These are phyloP conservation scores for Paecilomyces sp. DNA, from an alignment of 2,329 filamentous ascomycete genomes.

Conservation along the genomic window DNA sequence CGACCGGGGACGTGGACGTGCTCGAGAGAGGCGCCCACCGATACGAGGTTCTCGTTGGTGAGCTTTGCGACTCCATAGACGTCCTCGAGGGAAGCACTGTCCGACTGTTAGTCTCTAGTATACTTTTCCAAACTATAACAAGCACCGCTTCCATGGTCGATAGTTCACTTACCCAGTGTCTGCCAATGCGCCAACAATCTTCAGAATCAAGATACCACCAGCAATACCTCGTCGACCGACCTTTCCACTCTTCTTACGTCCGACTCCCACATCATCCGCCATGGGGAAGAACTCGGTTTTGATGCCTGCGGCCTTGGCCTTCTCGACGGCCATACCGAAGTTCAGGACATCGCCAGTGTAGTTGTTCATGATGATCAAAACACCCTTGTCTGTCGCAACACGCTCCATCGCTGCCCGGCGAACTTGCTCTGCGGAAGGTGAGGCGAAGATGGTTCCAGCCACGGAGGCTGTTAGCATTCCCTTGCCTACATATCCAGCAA, in stretches of 20 bases:
- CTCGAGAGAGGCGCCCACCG: conserved; percentile 75
- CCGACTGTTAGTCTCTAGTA: conserved; percentile 1
- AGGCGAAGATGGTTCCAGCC: conserved; percentile 81
- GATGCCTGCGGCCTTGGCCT: conserved; percentile 72
- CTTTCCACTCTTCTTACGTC: conserved; percentile 74
- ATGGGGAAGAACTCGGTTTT: conserved; percentile 85
- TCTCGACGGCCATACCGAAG: conserved; percentile 90
- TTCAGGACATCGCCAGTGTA: conserved; percentile 87
- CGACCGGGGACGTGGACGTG: conserved; percentile 93
- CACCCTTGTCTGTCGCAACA: conserved; percentile 64
- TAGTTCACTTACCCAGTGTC: conserved; percentile 51
- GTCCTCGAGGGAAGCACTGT: conserved; percentile 53
- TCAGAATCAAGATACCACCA: conserved; percentile 84
- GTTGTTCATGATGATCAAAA: conserved; percentile 91
- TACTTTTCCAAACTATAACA: not conserved
- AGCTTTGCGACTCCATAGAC: conserved; percentile 66
- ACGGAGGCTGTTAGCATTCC: conserved; percentile 76
- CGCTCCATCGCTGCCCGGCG: conserved; percentile 65
- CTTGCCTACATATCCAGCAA: conserved; percentile 74
- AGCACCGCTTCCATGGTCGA: not conserved
- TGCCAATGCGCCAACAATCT: conserved; percentile 79
- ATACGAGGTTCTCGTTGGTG: conserved; percentile 69
- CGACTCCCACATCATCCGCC: conserved; percentile 86
- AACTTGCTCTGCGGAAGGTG: conserved; percentile 75
- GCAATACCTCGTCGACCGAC: conserved; percentile 87